These are phyloP conservation scores for Fusarium oxysporum DNA, from an alignment of 2,329 filamentous ascomycete species.

Conservation along the genomic window DNA sequence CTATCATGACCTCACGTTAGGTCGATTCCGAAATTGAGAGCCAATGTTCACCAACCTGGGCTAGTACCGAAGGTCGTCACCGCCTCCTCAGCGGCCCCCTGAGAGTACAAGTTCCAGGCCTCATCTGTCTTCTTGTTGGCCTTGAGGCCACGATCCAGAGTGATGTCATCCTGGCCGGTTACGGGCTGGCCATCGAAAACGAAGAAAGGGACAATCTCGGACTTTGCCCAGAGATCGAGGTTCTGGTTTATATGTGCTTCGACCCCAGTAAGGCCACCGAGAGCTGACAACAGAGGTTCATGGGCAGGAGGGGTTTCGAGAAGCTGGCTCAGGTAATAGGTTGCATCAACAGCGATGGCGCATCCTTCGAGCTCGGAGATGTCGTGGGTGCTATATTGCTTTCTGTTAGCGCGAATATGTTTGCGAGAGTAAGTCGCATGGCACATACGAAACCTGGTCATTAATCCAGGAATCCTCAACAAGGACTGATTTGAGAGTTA, in stretches of 20 bases:
- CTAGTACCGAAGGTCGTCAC: slow-evolving; percentile 85
- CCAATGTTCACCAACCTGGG: slow-evolving; percentile 67
- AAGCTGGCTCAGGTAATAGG: slow-evolving; percentile 85
- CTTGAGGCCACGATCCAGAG: slow-evolving; percentile 70
- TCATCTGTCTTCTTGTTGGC: slow-evolving; percentile 78
- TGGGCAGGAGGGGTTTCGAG: slow-evolving; percentile 77
- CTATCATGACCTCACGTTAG: slow-evolving; percentile 58
- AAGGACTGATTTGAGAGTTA: slow-evolving; percentile 49
- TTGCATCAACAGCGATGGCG: slow-evolving; percentile 87
- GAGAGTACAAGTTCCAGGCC: slow-evolving; percentile 90
- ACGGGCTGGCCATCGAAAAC: slow-evolving; percentile 91
- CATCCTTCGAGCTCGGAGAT: slow-evolving; percentile 79
- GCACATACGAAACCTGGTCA: slow-evolving; percentile 53
- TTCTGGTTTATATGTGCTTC: slow-evolving; percentile 80
- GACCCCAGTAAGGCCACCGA: slow-evolving; percentile 88
- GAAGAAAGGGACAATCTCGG: slow-evolving; percentile 83
- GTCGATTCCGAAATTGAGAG: slow-evolving; percentile 6
- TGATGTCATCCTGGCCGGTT: slow-evolving; percentile 78
- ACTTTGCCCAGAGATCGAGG: slow-evolving; percentile 76
- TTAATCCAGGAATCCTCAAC: slow-evolving; percentile 55
- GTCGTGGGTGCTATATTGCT: slow-evolving; percentile 63
- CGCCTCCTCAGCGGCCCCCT: slow-evolving; percentile 81
- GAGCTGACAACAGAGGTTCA: slow-evolving; percentile 89
- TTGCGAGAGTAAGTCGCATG: slow-evolving; percentile 3
- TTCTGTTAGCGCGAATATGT: slow-evolving; percentile 37